phyloP scores from a whole-genome alignment of 2,329 filamentous ascomycete species.

The Didymella exigua region DNA sequence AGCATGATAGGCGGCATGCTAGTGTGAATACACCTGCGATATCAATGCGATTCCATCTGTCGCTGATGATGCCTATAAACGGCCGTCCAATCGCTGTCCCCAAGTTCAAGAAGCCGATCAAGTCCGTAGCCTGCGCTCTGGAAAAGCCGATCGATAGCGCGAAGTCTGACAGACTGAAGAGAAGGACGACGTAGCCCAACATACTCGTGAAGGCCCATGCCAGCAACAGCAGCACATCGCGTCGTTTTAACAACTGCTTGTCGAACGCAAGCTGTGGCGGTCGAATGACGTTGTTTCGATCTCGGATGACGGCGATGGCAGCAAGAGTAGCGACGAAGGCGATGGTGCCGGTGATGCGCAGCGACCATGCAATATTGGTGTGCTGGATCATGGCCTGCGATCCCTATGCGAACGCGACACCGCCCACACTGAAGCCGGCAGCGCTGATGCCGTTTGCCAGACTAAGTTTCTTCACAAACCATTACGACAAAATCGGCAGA shows the following conservation, averaged over 20 bases:
- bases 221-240: conserved; percentile 44
- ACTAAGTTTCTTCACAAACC: conserved; percentile 47
- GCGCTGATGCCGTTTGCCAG: conserved; percentile 49
- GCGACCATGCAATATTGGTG: conserved; percentile 51
- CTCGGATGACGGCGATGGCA: conserved; percentile 35
- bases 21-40: background rate
- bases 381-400: conserved; percentile 44
- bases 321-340: conserved; percentile 30
- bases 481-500: conserved; percentile 46
- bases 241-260: conserved; percentile 16
- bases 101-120: conserved; percentile 54
- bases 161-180: conserved; percentile 55
- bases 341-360: conserved; percentile 44
- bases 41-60: conserved; percentile 49
- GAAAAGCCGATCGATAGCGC: conserved; percentile 50
- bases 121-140: conserved; percentile 45
- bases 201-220: conserved; percentile 52
- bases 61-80: conserved; percentile 51
- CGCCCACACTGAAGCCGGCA: conserved; percentile 49
- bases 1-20: background rate
- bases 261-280: conserved; percentile 42
- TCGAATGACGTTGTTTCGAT: conserved; percentile 42
- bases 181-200: conserved; percentile 54
- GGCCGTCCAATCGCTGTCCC: conserved; percentile 55
- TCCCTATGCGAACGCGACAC: conserved; percentile 34